Conservation (phyloP, 805 yeast species). For the Starmerella khaoyaiensis region DNA sequence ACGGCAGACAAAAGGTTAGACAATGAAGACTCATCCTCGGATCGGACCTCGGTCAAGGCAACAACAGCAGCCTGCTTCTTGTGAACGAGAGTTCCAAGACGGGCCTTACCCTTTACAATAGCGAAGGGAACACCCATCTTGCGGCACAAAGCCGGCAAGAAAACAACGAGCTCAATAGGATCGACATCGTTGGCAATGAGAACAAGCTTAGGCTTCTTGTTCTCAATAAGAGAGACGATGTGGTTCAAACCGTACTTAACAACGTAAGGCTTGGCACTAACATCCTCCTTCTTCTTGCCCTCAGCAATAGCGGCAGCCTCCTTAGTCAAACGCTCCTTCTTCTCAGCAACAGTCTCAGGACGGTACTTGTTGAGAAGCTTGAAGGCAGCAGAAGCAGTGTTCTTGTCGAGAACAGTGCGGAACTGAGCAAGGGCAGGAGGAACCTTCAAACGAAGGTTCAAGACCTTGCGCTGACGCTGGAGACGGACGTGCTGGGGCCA, state of each 20-base stretch:
- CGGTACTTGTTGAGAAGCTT: constrained; percentile 97
- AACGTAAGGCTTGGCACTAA: constrained; percentile 89
- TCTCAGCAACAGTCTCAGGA: constrained; percentile 94
- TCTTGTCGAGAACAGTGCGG: constrained; percentile 92
- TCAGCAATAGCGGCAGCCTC: constrained; percentile 97
- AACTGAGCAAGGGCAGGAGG: constrained; percentile 98
- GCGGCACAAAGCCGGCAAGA: constrained; percentile 97
- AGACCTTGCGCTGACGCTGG: constrained; percentile 97
- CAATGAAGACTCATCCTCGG: constrained; percentile 91
- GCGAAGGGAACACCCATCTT: constrained; percentile 99
- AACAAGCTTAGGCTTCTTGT: constrained; percentile 96
- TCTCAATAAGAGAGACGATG: constrained; percentile 92
- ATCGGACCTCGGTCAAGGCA: constrained; percentile 87
- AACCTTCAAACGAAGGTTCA: constrained; percentile 91
- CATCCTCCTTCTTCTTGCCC: constrained; percentile 95
- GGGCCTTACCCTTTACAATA: constrained; percentile 94
- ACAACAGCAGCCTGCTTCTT: constrained; percentile 95
- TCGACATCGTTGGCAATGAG: constrained; percentile 98
- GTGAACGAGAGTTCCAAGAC: constrained; percentile 96
- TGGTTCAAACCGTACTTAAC: constrained; percentile 99
- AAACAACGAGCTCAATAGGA: constrained; percentile 94
- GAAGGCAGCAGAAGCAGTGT: constrained; percentile 95
- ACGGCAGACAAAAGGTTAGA: constrained; percentile 87
- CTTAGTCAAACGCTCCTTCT: constrained; percentile 97
- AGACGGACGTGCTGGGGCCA: constrained; percentile 98